A percentile compares a stretch with the other conserved stretches of the same genome.
Evolutionary conservation across 768 basidiomycete species (phyloP).

Genomic region (Kwoniella shandongensis): DNA sequence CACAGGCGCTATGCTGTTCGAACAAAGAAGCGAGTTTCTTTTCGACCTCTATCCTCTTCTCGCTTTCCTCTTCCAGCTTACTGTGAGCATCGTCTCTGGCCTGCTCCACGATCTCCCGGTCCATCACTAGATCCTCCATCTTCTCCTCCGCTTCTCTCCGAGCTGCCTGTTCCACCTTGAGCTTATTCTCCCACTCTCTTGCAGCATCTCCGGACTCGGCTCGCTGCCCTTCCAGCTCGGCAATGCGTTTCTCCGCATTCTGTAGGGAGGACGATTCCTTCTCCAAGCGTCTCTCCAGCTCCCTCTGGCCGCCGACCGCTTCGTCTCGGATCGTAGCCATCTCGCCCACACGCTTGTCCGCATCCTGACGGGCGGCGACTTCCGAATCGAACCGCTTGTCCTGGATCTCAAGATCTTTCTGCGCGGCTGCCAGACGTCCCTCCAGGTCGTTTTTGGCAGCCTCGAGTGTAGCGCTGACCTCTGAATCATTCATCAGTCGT

Average conservation of each 20-base stretch:
- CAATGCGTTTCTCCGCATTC: slow-evolving; percentile 1
- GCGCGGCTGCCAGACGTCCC: slow-evolving; percentile 4
- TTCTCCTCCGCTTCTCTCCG: background rate
- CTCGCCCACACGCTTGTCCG: slow-evolving; percentile 3
- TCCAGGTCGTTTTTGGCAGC: slow-evolving; percentile 4
- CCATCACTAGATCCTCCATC: background rate
- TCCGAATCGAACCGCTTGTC: slow-evolving; percentile 11
- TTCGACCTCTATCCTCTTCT: background rate
- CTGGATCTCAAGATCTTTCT: slow-evolving; percentile 8
- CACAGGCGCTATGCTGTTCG: background rate
- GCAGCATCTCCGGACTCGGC: background rate
- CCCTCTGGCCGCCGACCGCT: slow-evolving; percentile 1
- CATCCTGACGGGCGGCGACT: slow-evolving; percentile 3
- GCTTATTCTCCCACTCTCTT: background rate
- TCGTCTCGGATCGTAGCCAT: background rate
- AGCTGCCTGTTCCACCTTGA: background rate
- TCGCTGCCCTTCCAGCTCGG: slow-evolving; percentile 2
- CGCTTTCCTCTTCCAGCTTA: background rate
- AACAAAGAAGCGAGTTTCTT: background rate
- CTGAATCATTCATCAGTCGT: background rate
- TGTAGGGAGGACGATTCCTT: too few species aligned
- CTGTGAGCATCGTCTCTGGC: background rate
- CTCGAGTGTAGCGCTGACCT: slow-evolving; percentile 1
- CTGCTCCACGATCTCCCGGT: background rate
- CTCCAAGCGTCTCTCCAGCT: slow-evolving; percentile 1